Evolutionary conservation across 768 basidiomycete species (phyloP).

Genomic region (Lanmaoa pseudosensibilis): DNA sequence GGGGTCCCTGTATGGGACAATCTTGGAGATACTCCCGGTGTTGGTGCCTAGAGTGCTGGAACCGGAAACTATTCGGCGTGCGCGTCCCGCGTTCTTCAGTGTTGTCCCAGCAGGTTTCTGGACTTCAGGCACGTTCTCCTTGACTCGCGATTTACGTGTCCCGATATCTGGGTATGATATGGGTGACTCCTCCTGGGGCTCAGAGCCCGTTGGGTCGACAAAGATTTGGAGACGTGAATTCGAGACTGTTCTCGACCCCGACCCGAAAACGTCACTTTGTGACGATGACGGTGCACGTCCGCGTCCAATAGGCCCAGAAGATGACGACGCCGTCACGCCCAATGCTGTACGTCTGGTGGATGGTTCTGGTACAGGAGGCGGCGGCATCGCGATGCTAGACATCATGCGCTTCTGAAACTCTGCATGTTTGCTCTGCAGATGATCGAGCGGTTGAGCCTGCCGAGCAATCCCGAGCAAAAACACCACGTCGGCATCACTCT

Average conservation of each 20-base stretch:
- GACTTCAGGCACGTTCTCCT: conserved; percentile 74
- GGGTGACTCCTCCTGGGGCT: conserved; percentile 44
- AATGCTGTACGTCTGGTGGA: conserved; percentile 46
- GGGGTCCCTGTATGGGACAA: conserved; percentile 67
- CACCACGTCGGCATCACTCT: conserved; percentile 83
- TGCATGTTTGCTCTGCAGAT: conserved; percentile 69
- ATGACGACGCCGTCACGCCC: conserved; percentile 42
- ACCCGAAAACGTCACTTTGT: conserved; percentile 31
- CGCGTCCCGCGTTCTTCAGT: conserved; percentile 58
- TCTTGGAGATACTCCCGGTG: conserved; percentile 48
- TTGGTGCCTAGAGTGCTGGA: conserved; percentile 14
- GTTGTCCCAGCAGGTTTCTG: conserved; percentile 69
- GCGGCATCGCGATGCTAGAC: conserved; percentile 43
- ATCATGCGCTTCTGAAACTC: conserved; percentile 95
- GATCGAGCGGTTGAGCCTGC: conserved; percentile 76
- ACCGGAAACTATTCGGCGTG: conserved; percentile 51
- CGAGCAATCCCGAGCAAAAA: conserved; percentile 89
- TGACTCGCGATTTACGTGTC: conserved; percentile 73
- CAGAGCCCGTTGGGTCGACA: conserved; percentile 63
- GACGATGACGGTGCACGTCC: conserved; percentile 15
- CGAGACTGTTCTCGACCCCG: conserved; percentile 39
- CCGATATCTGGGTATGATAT: conserved; percentile 69
- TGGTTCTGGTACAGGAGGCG: conserved; percentile 37
- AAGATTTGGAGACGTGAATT: conserved; percentile 69
- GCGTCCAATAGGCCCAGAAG: conserved; percentile 27